Base-by-base conservation (phyloP, 2,329 filamentous ascomycete genomes). In the Phialophora macrospora region DNA sequence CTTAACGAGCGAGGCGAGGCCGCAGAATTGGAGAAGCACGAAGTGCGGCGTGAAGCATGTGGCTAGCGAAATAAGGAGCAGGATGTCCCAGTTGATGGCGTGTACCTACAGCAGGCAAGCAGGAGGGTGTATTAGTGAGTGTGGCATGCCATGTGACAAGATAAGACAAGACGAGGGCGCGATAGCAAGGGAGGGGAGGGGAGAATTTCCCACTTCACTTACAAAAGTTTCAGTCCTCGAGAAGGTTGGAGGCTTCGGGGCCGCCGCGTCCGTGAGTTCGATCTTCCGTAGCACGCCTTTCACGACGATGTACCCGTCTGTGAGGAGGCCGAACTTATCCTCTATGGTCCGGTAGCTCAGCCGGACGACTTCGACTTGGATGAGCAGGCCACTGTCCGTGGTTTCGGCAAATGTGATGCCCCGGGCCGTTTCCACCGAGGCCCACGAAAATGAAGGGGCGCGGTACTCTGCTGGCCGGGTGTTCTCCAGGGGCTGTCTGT, bases 371-470 rank as follows among this genome's bases (percentile, higher is more conserved):
- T 57, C 24, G 12, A 66, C 49, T 12, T 63, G n/a, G 5, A 66
- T 38, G 30, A 66, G 32, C 28, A 63, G 52, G 22, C 48, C 38
- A n/a, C 30, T 12, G 60, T 63, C 54, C 3, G 34, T 66, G 6
- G 51, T 58, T 58, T 66, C 60, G 38, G 60, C 24, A 20, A 63
- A 57, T 9, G 60, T 63, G 32, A 63, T 52, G 24, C 60, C 52
- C 9, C 64, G 41, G 3, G 48, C 7, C 3, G 58, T 65, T 38
- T 65, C 65, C 12, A 67, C 49, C 11, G 63, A 62, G 9, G 63
- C 65, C 65, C 65, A 68, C 7, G 52, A 62, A 12, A 38, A 66
- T 2, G n/a, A 30, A 17, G 65, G 65, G 12, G 65, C 65, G 30
- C 63, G 52, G 26, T 66, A 67, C 8, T 24, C 17, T 28, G 26